phyloP scores from a whole-genome alignment of 345 rosid genomes.

The Eucalyptus coolabah region DNA sequence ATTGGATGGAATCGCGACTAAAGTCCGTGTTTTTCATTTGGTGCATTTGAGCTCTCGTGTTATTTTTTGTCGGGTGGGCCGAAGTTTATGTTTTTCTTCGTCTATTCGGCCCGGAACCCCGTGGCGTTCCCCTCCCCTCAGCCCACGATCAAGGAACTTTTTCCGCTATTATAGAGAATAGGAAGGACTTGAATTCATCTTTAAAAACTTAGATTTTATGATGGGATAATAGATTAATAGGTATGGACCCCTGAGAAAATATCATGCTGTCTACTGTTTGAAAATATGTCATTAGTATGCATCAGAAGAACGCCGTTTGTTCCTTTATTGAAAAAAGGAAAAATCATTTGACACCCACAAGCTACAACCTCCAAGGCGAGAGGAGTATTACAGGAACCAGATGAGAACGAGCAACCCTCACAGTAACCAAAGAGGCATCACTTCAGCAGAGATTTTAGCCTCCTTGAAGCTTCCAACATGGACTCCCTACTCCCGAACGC shows the following conservation, averaged over 20 bases:
- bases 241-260: background rate
- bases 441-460: conserved; percentile 15
- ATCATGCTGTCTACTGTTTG: too few relatives aligned
- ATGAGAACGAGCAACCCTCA: background rate
- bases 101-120: background rate
- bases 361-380: background rate
- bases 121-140: background rate
- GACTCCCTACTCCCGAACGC: conserved; percentile 44
- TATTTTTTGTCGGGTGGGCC: background rate
- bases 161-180: background rate
- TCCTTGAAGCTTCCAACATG: conserved; percentile 52
- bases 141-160: background rate
- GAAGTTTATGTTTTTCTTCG: background rate
- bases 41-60: background rate
- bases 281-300: background rate
- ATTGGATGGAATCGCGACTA: background rate
- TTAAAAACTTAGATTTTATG: background rate
- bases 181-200: background rate
- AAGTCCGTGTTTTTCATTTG: background rate
- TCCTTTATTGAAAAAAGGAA: background rate
- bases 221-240: background rate
- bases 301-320: background rate
- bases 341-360: background rate
- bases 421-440: background rate
- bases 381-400: background rate